A percentile compares a stretch with the other conserved stretches of the same genome.
phyloP scores from a whole-genome alignment of 1,284 basidiomycete species.

The Cryptococcus depauperatus region DNA sequence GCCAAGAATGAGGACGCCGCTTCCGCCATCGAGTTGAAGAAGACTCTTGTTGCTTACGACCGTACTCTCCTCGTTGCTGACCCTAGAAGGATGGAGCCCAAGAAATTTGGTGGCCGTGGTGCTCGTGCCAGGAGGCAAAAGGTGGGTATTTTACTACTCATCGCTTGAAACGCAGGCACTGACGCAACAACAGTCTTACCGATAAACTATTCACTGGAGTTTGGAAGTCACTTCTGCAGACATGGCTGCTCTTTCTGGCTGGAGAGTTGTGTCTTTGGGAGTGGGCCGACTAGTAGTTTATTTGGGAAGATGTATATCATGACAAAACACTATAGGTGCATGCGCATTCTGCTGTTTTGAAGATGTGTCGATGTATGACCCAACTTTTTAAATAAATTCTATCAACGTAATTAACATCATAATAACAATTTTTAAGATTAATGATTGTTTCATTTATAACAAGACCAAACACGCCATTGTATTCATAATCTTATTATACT shows the following conservation, averaged over 20 bases:
- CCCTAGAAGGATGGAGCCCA: constrained; percentile 97
- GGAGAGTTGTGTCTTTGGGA: constrained; percentile 8
- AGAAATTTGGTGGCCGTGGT: constrained; percentile 97
- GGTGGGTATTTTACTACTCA: constrained; percentile 24
- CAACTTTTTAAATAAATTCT: no score
- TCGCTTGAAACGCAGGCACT: not conserved
- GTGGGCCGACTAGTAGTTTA: constrained; percentile 7
- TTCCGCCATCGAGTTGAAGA: constrained; percentile 93
- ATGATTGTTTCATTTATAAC: no score
- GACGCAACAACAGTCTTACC: constrained; percentile 59
- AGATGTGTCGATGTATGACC: no score
- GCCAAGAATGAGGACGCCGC: constrained; percentile 98
- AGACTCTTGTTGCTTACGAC: constrained; percentile 91
- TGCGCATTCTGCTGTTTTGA: no score
- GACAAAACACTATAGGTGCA: not conserved
- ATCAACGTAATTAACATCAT: no score
- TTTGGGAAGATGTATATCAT: constrained; percentile 2
- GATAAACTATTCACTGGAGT: constrained; percentile 52
- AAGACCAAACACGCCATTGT: no score
- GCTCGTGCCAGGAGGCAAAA: constrained; percentile 94
- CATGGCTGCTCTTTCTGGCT: constrained; percentile 2
- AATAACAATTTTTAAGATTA: no score
- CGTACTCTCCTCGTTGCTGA: constrained; percentile 93
- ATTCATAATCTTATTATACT: no score
- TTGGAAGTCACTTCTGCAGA: not conserved